These are phyloP conservation scores for Umbelopsis sp. DNA, from an alignment of 192 early-diverging fungal species.

Conservation along the genomic window DNA sequence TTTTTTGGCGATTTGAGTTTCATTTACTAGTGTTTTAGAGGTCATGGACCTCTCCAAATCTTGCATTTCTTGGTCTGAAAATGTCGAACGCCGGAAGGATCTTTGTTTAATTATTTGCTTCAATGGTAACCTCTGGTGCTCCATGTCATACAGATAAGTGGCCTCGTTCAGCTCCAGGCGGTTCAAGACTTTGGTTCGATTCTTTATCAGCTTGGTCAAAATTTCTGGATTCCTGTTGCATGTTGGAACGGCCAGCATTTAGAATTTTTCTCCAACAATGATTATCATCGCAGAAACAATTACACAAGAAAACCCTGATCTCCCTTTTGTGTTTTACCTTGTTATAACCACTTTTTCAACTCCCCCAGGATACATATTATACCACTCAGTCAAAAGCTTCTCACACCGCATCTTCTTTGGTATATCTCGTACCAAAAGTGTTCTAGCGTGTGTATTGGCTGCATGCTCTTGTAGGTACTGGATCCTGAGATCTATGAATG, in stretches of 20 bases:
- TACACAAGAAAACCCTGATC: background rate
- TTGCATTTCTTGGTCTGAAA: background rate
- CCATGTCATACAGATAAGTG: background rate
- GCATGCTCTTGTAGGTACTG: conserved; percentile 53
- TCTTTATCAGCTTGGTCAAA: conserved; percentile 5
- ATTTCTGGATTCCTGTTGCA: background rate
- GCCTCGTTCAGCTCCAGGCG: background rate
- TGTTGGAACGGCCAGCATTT: background rate
- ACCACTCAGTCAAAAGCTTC: conserved; percentile 44
- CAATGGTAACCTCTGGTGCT: background rate
- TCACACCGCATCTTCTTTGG: conserved; percentile 53
- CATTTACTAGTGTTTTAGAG: no score
- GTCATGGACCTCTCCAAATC: no score
- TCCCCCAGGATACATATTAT: conserved; percentile 61
- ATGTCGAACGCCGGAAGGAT: background rate
- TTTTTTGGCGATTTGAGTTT: background rate
- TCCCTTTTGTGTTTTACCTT: conserved; percentile 30
- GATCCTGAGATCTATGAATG: conserved; percentile 60
- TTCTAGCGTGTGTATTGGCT: conserved; percentile 49
- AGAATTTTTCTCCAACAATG: background rate
- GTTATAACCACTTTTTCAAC: conserved; percentile 58
- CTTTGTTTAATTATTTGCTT: conserved; percentile 3
- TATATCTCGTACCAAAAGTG: conserved; percentile 65
- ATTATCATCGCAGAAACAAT: background rate
- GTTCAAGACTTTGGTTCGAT: background rate